A percentile compares a stretch with the other conserved stretches of the same genome.
Evolutionary conservation across 345 rosid genomes (phyloP).

Genomic region (Noccaea bulbosa): DNA sequence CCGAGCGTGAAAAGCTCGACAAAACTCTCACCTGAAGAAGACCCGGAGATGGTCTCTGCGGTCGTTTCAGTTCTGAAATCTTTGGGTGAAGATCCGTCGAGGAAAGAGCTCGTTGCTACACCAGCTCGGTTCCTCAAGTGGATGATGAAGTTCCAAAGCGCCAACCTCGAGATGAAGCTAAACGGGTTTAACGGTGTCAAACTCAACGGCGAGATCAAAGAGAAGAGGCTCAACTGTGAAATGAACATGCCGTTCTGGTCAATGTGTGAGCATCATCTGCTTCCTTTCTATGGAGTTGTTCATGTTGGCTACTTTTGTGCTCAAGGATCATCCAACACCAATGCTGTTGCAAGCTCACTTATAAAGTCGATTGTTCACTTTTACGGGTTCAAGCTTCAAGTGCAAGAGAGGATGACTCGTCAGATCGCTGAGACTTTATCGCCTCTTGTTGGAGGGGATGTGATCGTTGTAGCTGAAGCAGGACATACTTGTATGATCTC

Average conservation of each 20-base stretch:
- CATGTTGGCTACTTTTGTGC: conserved; percentile 73
- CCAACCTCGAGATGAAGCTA: conserved; percentile 65
- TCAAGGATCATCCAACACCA: conserved; percentile 52
- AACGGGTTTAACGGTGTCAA: conserved; percentile 51
- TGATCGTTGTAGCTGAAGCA: conserved; percentile 91
- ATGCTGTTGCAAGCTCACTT: conserved; percentile 49
- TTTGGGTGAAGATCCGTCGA: conserved; percentile 88
- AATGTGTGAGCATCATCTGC: conserved; percentile 95
- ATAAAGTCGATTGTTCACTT: conserved; percentile 80
- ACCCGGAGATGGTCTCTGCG: conserved; percentile 66
- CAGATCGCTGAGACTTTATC: conserved; percentile 89
- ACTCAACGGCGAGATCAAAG: conserved; percentile 48
- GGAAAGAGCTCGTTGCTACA: conserved; percentile 84
- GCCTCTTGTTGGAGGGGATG: conserved; percentile 72
- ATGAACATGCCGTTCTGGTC: conserved; percentile 81
- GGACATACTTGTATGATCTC: conserved; percentile 92
- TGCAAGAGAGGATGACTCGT: conserved; percentile 91
- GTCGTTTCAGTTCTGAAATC: conserved; percentile 69
- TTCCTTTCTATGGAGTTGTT: conserved; percentile 92
- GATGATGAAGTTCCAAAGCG: conserved; percentile 80
- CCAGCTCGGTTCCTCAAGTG: conserved; percentile 75
- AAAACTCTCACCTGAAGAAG: conserved; percentile 44
- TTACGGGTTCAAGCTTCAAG: conserved; percentile 95
- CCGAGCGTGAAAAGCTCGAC: conserved; percentile 55
- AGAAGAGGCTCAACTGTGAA: conserved; percentile 58